Evolutionary conservation across 257 asterid species (phyloP).

Genomic region (Rauvolfia tetraphylla): DNA sequence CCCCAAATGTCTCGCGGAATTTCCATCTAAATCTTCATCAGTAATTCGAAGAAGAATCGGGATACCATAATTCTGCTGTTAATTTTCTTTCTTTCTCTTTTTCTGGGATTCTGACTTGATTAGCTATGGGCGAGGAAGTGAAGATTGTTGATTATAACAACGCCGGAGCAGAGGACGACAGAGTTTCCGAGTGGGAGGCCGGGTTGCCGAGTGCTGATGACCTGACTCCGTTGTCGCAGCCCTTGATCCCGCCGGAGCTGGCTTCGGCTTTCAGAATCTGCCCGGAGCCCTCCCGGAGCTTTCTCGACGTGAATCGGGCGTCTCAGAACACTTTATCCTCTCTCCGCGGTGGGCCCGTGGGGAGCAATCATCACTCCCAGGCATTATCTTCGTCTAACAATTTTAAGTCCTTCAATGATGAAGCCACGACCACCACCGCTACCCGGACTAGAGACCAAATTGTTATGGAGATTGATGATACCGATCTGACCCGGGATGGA

Average conservation of each 20-base stretch:
- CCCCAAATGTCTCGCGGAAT: constrained; percentile 9
- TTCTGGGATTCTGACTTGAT: constrained; percentile 4
- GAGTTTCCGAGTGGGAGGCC: constrained; percentile 63
- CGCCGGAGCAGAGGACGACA: constrained; percentile 34
- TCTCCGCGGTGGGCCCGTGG: constrained; percentile 32
- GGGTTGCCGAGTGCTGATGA: constrained; percentile 74
- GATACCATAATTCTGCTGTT: not conserved
- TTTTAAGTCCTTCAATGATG: constrained; percentile 36
- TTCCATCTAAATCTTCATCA: not conserved
- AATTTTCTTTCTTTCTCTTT: not conserved
- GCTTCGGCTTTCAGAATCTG: constrained; percentile 80
- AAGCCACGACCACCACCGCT: constrained; percentile 6
- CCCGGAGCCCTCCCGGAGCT: constrained; percentile 56
- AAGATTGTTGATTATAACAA: constrained; percentile 28
- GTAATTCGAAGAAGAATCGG: not conserved
- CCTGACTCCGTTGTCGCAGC: constrained; percentile 65
- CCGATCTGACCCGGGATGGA: constrained; percentile 47
- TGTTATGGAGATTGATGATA: constrained; percentile 32
- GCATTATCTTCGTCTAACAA: constrained; percentile 22
- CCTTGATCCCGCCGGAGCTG: constrained; percentile 67
- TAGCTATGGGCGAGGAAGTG: constrained; percentile 56
- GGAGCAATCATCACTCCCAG: constrained; percentile 11
- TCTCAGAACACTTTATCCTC: constrained; percentile 61
- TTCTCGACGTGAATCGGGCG: constrained; percentile 70
- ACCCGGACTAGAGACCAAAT: constrained; percentile 18